phyloP scores from a whole-genome alignment of 129 eudicot species.

The Pulicaria dysenterica region DNA sequence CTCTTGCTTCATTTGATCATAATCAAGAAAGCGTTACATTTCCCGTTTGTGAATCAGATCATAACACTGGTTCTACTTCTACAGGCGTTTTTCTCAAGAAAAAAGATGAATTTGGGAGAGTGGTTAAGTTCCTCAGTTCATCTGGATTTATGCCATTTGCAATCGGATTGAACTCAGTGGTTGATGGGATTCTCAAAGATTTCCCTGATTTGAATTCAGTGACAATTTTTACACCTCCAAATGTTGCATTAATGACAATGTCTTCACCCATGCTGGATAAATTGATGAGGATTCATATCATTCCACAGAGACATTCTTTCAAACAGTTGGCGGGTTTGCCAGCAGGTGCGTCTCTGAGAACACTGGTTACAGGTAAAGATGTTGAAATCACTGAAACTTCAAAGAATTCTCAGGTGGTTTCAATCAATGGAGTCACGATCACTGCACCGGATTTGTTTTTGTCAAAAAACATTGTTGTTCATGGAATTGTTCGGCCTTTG shows the following conservation, averaged over 20 bases:
- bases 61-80: not conserved
- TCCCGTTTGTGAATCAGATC: slow-evolving; percentile 33
- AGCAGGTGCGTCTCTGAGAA: slow-evolving; percentile 33
- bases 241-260: slow-evolving; percentile 42
- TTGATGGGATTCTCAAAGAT: slow-evolving; percentile 54
- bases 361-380: slow-evolving; percentile 42
- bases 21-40: slow-evolving; percentile 32
- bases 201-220: slow-evolving; percentile 43
- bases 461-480: slow-evolving; percentile 46
- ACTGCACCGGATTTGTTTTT: slow-evolving; percentile 48
- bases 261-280: slow-evolving; percentile 53
- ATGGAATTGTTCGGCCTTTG: slow-evolving; percentile 61
- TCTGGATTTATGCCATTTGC: slow-evolving; percentile 66
- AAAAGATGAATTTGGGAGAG: slow-evolving; percentile 49
- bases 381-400: slow-evolving; percentile 40
- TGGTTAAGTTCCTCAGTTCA: slow-evolving; percentile 40
- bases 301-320: slow-evolving; percentile 42
- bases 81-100: slow-evolving; percentile 8
- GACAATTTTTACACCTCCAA: slow-evolving; percentile 58
- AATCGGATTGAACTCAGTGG: slow-evolving; percentile 53
- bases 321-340: slow-evolving; percentile 48
- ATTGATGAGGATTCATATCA: slow-evolving; percentile 59
- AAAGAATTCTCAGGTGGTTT: slow-evolving; percentile 30
- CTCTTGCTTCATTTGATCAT: slow-evolving; percentile 37
- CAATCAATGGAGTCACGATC: slow-evolving; percentile 54